Percentiles rank a stretch among this genome's conserved stretches.
These are phyloP conservation scores for Talaromyces sp. DNA, from an alignment of 2,329 filamentous ascomycete genomes.

Conservation along the genomic window DNA sequence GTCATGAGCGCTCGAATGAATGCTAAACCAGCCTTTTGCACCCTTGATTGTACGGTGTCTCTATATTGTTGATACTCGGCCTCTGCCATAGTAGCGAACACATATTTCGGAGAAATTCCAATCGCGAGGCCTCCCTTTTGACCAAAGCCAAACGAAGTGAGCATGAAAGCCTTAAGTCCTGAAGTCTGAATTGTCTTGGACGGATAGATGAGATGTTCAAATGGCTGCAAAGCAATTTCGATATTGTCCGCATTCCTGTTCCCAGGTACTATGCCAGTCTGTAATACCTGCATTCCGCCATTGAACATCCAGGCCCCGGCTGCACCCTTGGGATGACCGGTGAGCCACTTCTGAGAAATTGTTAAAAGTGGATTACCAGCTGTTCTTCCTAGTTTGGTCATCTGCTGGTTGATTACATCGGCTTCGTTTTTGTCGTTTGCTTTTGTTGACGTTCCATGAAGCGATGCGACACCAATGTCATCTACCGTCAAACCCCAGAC, in stretches of 20 bases:
- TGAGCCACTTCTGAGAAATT: slow-evolving; percentile 99
- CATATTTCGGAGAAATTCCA: slow-evolving; percentile 92
- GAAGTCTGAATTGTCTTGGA: slow-evolving; percentile 94
- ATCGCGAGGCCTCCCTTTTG: slow-evolving; percentile 98
- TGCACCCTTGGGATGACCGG: slow-evolving; percentile 97
- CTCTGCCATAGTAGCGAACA: slow-evolving; percentile 66
- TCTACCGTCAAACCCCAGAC: slow-evolving; percentile 98
- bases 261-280: slow-evolving; percentile 87
- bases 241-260: slow-evolving; percentile 99
- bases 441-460: slow-evolving; percentile 97
- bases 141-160: slow-evolving; percentile 98
- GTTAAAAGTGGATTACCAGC: slow-evolving; percentile 95
- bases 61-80: neutral
- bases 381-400: slow-evolving; percentile 86
- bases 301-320: slow-evolving; percentile 99
- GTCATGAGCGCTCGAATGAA: neutral
- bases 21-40: neutral
- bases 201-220: slow-evolving; percentile 95
- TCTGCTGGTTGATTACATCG: slow-evolving; percentile 94
- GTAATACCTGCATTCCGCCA: slow-evolving; percentile 90
- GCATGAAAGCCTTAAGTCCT: slow-evolving; percentile 95
- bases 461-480: slow-evolving; percentile 89
- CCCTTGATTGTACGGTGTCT: neutral
- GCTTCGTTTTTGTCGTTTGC: slow-evolving; percentile 99
- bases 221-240: slow-evolving; percentile 93